Percentiles rank a stretch among this genome's conserved stretches.
These are phyloP conservation scores for Endocalyx cinctus DNA, from an alignment of 2,329 filamentous ascomycete species.

Conservation along the genomic window DNA sequence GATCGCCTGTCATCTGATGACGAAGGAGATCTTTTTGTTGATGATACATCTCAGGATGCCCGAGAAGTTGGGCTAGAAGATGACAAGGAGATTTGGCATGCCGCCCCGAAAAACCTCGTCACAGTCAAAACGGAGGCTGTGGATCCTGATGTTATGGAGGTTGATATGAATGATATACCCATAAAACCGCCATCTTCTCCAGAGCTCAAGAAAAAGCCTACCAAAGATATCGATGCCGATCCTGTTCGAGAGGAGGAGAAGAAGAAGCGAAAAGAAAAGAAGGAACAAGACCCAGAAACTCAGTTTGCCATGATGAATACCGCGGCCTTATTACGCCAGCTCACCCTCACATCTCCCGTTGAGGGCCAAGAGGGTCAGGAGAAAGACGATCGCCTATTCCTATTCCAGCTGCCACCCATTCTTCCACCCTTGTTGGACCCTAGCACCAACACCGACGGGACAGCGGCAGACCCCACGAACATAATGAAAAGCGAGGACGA, in stretches of 20 bases:
- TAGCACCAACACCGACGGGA: slow-evolving; percentile 12
- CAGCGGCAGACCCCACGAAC: slow-evolving; percentile 20
- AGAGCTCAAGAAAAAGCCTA: slow-evolving; percentile 28
- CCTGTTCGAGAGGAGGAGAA: slow-evolving; percentile 21
- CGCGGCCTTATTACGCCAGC: slow-evolving; percentile 26
- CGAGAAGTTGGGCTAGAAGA: slow-evolving; percentile 22
- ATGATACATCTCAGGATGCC: slow-evolving; percentile 27
- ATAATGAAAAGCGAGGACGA: slow-evolving; percentile 24
- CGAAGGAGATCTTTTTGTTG: slow-evolving; percentile 43
- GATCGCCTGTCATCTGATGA: slow-evolving; percentile 39
- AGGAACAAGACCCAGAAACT: slow-evolving; percentile 24
- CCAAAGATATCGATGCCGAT: slow-evolving; percentile 10
- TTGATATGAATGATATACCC: slow-evolving; percentile 40
- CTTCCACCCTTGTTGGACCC: slow-evolving; percentile 49
- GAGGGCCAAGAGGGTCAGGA: slow-evolving; percentile 16
- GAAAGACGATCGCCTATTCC: slow-evolving; percentile 53
- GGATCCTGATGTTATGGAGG: slow-evolving; percentile 32
- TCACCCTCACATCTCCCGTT: slow-evolving; percentile 23
- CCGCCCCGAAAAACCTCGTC: slow-evolving; percentile 28
- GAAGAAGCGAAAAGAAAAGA: slow-evolving; percentile 23
- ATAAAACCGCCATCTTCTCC: slow-evolving; percentile 26
- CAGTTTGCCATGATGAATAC: slow-evolving; percentile 20
- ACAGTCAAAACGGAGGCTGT: slow-evolving; percentile 40
- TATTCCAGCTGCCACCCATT: slow-evolving; percentile 62
- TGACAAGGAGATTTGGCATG: slow-evolving; percentile 40